Conservation (phyloP, 441 rosid species). For the Sinapis alba region DNA sequence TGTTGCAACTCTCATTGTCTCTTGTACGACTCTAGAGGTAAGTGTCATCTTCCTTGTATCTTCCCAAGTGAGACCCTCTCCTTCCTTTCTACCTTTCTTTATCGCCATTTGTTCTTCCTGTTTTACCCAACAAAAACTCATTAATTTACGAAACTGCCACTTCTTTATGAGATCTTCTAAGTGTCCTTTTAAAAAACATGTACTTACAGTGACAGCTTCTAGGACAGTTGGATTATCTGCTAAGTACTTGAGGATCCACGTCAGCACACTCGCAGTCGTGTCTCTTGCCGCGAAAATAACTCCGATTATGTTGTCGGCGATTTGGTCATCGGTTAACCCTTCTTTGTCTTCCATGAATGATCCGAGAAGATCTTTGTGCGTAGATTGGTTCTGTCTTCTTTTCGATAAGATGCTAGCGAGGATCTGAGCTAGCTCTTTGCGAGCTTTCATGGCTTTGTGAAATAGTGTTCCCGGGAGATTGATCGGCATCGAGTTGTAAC, state of each 20-base stretch:
- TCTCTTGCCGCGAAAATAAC: constrained; percentile 51
- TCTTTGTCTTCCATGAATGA: constrained; percentile 42
- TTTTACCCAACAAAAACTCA: background rate
- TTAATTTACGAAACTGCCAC: constrained; percentile 35
- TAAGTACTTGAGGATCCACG: constrained; percentile 54
- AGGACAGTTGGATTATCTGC: constrained; percentile 44
- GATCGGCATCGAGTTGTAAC: constrained; percentile 51
- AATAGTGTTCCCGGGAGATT: constrained; percentile 44
- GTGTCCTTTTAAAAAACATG: constrained; percentile 7
- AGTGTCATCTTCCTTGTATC: constrained; percentile 51
- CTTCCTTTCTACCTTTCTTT: constrained; percentile 36
- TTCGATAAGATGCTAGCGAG: constrained; percentile 39
- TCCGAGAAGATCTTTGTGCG: constrained; percentile 38
- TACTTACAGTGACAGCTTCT: constrained; percentile 44
- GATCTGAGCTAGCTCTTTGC: constrained; percentile 40
- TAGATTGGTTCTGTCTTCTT: constrained; percentile 36
- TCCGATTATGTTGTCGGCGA: constrained; percentile 51
- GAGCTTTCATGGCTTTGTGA: constrained; percentile 48
- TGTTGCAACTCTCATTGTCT: constrained; percentile 49
- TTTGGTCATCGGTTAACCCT: constrained; percentile 42
- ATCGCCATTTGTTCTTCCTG: constrained; percentile 48
- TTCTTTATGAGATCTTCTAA: background rate
- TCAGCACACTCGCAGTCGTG: constrained; percentile 51
- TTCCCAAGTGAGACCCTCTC: constrained; percentile 41
- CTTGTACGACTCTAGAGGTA: constrained; percentile 43